A percentile compares a stretch with the other conserved stretches of the same genome.
Conservation (phyloP, 2,329 filamentous ascomycete genomes). For the Aspergillus terreus region DNA sequence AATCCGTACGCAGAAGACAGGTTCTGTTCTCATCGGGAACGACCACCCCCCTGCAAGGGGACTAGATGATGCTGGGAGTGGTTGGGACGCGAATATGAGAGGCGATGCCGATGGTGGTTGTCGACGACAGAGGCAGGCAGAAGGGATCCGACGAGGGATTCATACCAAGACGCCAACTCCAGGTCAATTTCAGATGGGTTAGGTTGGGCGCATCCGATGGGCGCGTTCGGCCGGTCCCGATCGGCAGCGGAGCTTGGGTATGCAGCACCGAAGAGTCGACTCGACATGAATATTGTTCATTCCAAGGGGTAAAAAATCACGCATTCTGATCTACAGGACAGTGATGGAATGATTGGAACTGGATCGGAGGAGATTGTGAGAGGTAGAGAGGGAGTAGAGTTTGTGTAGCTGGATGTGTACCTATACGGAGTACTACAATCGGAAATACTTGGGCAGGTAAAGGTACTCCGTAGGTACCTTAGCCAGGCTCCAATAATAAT, state of each 20-base stretch:
- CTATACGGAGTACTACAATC: not conserved
- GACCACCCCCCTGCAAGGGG: no score
- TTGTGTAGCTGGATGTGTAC: not conserved
- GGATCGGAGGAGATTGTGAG: not conserved
- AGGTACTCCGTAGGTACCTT: no score
- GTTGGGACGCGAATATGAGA: no score
- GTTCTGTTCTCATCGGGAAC: no score
- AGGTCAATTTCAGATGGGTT: slow-evolving; percentile 1
- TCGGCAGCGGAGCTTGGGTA: slow-evolving; percentile 11
- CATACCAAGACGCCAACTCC: not conserved
- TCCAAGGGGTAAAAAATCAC: slow-evolving; percentile 8
- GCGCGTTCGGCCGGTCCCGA: slow-evolving; percentile 20
- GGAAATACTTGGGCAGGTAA: no score
- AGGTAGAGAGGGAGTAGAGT: not conserved
- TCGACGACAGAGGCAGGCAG: no score
- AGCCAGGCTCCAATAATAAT: not conserved
- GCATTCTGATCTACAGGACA: slow-evolving; percentile 8
- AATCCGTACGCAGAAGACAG: no score
- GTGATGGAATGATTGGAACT: not conserved
- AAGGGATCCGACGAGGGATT: no score
- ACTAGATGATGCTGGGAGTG: no score
- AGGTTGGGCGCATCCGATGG: slow-evolving; percentile 13
- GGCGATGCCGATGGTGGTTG: no score
- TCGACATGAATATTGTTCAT: not conserved
- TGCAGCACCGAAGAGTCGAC: no score